phyloP scores from a whole-genome alignment of 164 flowering plant genomes.

The Cinnamomum micranthum region DNA sequence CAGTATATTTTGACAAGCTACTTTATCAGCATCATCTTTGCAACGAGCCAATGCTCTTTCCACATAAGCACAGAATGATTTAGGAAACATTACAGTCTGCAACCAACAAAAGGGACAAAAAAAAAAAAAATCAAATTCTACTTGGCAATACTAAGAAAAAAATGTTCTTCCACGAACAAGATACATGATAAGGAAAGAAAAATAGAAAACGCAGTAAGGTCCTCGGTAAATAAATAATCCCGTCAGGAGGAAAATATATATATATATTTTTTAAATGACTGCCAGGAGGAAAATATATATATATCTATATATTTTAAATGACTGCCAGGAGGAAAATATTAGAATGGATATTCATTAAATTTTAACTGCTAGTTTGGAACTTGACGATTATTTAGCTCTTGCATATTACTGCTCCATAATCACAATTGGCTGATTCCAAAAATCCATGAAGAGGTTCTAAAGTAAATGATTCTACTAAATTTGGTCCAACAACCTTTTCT shows the following conservation, averaged over 20 bases:
- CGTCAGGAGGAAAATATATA: neutral
- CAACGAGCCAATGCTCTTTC: constrained; percentile 94
- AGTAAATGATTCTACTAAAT: too few relatives aligned
- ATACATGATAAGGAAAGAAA: neutral
- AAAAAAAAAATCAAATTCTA: too few relatives aligned
- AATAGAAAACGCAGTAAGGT: neutral
- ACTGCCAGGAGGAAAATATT: neutral
- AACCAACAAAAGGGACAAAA: constrained; percentile 4
- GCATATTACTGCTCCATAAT: neutral
- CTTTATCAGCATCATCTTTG: constrained; percentile 69
- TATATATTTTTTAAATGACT: too few relatives aligned
- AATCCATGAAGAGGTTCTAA: too few relatives aligned
- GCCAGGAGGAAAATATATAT: neutral
- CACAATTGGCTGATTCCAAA: too few relatives aligned
- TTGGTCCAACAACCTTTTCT: too few relatives aligned
- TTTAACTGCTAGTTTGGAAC: neutral
- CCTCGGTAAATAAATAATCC: neutral
- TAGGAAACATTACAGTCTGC: constrained; percentile 72
- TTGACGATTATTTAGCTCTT: neutral
- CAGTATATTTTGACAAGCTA: constrained; percentile 67
- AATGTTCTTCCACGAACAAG: neutral
- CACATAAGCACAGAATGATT: constrained; percentile 76
- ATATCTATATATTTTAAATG: too few relatives aligned
- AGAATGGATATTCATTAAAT: neutral
- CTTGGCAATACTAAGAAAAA: neutral